Evolutionary conservation across 345 rosid genomes (phyloP).

Genomic region (Alliaria petiolata): DNA sequence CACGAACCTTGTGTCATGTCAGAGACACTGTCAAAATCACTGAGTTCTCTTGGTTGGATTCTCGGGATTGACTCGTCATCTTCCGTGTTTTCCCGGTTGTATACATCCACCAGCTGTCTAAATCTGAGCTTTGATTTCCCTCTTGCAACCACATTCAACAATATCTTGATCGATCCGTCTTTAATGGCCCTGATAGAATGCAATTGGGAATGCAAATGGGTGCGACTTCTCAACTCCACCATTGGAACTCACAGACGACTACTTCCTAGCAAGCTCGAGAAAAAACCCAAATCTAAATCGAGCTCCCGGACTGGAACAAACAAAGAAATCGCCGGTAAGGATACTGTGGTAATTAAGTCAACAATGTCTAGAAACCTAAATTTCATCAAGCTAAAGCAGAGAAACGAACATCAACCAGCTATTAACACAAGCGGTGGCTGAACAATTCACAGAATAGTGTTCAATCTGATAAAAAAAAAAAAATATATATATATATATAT

Average conservation of each 20-base stretch:
- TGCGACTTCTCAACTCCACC: slow-evolving; percentile 58
- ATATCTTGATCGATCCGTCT: slow-evolving; percentile 33
- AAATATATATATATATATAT: too few relatives aligned
- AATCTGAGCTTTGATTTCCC: slow-evolving; percentile 47
- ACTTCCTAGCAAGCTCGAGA: neutral
- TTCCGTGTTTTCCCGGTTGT: slow-evolving; percentile 6
- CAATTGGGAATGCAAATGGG: slow-evolving; percentile 24
- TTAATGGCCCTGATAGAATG: slow-evolving; percentile 46
- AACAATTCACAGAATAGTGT: neutral
- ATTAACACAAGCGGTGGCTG: neutral
- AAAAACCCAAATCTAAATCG: neutral
- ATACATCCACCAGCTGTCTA: slow-evolving; percentile 46
- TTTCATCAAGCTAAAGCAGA: neutral
- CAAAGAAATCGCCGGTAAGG: neutral
- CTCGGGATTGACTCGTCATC: slow-evolving; percentile 1
- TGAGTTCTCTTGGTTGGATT: slow-evolving; percentile 24
- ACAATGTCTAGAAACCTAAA: neutral
- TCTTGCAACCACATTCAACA: slow-evolving; percentile 36
- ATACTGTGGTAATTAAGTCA: neutral
- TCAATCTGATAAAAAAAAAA: neutral
- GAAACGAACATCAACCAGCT: neutral
- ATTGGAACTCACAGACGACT: neutral
- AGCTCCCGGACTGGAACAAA: too few relatives aligned
- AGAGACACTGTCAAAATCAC: slow-evolving; percentile 9
- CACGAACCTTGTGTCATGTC: slow-evolving; percentile 17